phyloP scores from a whole-genome alignment of 768 basidiomycete genomes.

The Cubamyces sp. region DNA sequence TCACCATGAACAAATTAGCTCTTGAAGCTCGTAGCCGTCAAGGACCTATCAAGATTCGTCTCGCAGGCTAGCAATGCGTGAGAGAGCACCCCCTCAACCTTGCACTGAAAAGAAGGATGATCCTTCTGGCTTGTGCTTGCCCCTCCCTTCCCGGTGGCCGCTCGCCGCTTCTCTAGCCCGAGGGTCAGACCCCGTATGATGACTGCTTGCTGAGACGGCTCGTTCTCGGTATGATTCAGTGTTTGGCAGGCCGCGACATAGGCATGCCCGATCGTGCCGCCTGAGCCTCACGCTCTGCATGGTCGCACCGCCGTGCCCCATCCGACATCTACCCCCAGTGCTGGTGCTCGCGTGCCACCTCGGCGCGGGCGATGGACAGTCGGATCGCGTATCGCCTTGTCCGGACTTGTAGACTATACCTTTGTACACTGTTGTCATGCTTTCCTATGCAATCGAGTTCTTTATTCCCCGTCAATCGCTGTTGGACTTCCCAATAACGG shows the following conservation, averaged over 20 bases:
- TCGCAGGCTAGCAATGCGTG: slow-evolving; percentile 55
- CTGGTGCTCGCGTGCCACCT: too few species aligned
- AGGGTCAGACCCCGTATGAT: slow-evolving; percentile 9
- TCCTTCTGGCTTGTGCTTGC: slow-evolving; percentile 25
- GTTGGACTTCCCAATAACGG: too few species aligned
- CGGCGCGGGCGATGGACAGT: neutral
- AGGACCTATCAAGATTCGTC: slow-evolving; percentile 76
- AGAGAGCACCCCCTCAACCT: neutral
- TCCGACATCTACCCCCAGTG: neutral
- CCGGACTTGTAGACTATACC: slow-evolving; percentile 2
- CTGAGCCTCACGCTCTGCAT: neutral
- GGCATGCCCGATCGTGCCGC: slow-evolving; percentile 13
- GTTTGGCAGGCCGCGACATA: slow-evolving; percentile 15
- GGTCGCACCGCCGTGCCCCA: neutral
- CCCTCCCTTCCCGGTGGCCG: slow-evolving; percentile 10
- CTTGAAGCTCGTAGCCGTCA: slow-evolving; percentile 70
- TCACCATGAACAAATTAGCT: slow-evolving; percentile 41
- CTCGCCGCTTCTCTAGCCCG: slow-evolving; percentile 7
- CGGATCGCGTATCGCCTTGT: slow-evolving; percentile 2
- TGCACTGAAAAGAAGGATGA: slow-evolving; percentile 10
- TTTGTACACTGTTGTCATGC: slow-evolving; percentile 6
- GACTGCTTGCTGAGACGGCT: slow-evolving; percentile 24
- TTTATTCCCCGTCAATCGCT: neutral
- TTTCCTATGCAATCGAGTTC: slow-evolving; percentile 8
- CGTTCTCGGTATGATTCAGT: slow-evolving; percentile 22